Conservation (phyloP, 176 grass and related monocot species). For the Typha latifolia region DNA sequence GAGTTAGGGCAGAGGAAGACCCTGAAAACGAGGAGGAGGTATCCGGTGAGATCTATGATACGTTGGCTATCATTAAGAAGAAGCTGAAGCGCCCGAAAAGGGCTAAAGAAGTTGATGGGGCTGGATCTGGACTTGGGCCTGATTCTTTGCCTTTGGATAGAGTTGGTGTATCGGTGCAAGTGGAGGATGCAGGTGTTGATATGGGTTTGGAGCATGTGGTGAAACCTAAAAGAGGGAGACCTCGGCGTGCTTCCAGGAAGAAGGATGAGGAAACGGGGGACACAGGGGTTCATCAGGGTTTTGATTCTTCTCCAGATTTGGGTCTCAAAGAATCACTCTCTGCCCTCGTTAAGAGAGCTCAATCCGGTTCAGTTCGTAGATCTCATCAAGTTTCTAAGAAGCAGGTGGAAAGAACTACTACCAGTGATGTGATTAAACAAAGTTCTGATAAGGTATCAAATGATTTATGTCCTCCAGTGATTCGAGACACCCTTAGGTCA, state of each 20-base stretch:
- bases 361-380: slow-evolving; percentile 13
- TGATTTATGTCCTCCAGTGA: too few relatives aligned
- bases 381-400: slow-evolving; percentile 38
- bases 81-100: slow-evolving; percentile 79
- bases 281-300: slow-evolving; percentile 7
- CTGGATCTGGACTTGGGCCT: slow-evolving; percentile 10
- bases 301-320: slow-evolving; percentile 34
- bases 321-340: slow-evolving; percentile 57
- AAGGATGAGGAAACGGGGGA: slow-evolving; percentile 22
- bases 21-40: slow-evolving; percentile 6
- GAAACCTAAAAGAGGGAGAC: slow-evolving; percentile 17
- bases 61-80: slow-evolving; percentile 77
- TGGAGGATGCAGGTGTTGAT: slow-evolving; percentile 19
- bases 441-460: slow-evolving; percentile 18
- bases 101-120: slow-evolving; percentile 26
- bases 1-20: slow-evolving; percentile 27
- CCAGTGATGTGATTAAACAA: slow-evolving; percentile 23
- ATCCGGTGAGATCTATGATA: slow-evolving; percentile 68
- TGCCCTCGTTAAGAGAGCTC: slow-evolving; percentile 37
- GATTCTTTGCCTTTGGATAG: neutral
- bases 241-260: slow-evolving; percentile 6
- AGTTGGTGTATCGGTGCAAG: slow-evolving; percentile 21
- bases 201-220: slow-evolving; percentile 11
- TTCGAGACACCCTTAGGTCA: too few relatives aligned
- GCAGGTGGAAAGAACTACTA: slow-evolving; percentile 12